These are phyloP conservation scores for Penicillium crustosum DNA, from an alignment of 2,329 filamentous ascomycete species.

Conservation along the genomic window DNA sequence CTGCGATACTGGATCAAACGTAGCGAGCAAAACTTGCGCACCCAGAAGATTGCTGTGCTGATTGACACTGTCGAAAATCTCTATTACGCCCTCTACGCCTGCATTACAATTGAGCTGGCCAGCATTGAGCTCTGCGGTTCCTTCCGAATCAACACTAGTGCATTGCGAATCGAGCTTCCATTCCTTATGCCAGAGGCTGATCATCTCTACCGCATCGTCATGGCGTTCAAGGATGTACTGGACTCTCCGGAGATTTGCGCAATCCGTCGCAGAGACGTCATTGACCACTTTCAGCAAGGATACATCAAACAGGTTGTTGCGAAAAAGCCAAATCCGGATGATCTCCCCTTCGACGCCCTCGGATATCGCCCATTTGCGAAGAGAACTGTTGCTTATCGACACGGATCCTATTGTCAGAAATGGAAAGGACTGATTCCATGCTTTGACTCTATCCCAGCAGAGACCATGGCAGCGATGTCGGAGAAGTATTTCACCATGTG, in stretches of 20 bases:
- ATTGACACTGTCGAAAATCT: constrained; percentile 38
- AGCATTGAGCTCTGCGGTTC: constrained; percentile 37
- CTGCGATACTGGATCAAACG: constrained; percentile 34
- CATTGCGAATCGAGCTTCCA: constrained; percentile 14
- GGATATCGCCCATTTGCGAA: constrained; percentile 33
- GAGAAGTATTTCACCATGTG: constrained; percentile 38
- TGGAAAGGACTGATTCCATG: constrained; percentile 34
- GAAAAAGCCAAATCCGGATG: constrained; percentile 14
- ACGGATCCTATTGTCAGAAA: constrained; percentile 27
- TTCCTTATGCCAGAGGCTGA: constrained; percentile 34
- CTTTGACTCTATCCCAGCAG: constrained; percentile 30
- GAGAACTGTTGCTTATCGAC: constrained; percentile 22
- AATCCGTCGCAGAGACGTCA: constrained; percentile 26
- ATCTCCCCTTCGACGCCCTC: constrained; percentile 25
- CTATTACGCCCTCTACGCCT: constrained; percentile 39
- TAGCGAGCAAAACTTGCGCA: constrained; percentile 31
- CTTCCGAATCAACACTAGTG: constrained; percentile 28
- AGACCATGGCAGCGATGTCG: constrained; percentile 34
- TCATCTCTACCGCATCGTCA: constrained; percentile 37
- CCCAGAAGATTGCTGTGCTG: constrained; percentile 30
- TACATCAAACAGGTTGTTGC: constrained; percentile 30
- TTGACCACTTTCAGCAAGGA: constrained; percentile 31
- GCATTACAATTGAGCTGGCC: constrained; percentile 39
- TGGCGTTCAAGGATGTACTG: constrained; percentile 35
- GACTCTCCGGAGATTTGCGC: constrained; percentile 30